phyloP scores from a whole-genome alignment of 208 protist genomes.

The Acanthamoeba castellanii region DNA sequence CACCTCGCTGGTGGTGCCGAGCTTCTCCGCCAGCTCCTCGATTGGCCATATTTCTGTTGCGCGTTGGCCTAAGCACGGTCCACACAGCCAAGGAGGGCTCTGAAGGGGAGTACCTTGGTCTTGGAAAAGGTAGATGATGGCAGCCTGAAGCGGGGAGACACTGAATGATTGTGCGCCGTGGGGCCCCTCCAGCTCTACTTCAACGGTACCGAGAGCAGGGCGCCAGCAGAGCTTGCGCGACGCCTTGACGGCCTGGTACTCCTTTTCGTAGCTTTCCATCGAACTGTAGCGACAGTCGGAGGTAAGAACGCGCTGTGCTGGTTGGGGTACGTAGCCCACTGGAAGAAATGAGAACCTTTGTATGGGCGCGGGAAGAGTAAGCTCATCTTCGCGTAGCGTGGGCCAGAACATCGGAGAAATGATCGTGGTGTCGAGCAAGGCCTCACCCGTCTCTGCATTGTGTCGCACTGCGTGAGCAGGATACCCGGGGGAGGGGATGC shows the following conservation, averaged over 20 bases:
- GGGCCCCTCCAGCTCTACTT: conserved; percentile 38
- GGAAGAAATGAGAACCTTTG: not conserved
- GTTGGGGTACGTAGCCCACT: not conserved
- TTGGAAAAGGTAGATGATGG: conserved; percentile 69
- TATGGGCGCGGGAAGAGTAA: conserved; percentile 17
- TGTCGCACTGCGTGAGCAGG: not conserved
- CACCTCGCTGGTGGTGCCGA: not conserved
- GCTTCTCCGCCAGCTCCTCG: conserved; percentile 34
- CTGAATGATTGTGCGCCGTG: not conserved
- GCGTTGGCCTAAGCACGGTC: not conserved
- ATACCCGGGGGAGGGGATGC: not conserved
- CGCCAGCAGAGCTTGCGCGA: conserved; percentile 43
- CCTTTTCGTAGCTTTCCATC: conserved; percentile 58
- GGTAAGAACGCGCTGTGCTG: not conserved
- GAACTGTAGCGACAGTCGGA: not conserved
- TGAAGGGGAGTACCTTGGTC: conserved; percentile 38
- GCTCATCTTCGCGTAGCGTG: conserved; percentile 48
- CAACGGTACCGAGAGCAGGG: conserved; percentile 20
- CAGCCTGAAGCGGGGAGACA: conserved; percentile 54
- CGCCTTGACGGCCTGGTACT: conserved; percentile 30
- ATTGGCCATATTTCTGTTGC: conserved; percentile 22
- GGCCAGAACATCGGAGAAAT: conserved; percentile 67
- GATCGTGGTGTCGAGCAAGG: conserved; percentile 55
- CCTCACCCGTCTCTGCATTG: not conserved
- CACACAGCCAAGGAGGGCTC: not conserved